These are phyloP conservation scores for Fusarium albidum DNA, from an alignment of 2,329 filamentous ascomycete genomes.

Conservation along the genomic window DNA sequence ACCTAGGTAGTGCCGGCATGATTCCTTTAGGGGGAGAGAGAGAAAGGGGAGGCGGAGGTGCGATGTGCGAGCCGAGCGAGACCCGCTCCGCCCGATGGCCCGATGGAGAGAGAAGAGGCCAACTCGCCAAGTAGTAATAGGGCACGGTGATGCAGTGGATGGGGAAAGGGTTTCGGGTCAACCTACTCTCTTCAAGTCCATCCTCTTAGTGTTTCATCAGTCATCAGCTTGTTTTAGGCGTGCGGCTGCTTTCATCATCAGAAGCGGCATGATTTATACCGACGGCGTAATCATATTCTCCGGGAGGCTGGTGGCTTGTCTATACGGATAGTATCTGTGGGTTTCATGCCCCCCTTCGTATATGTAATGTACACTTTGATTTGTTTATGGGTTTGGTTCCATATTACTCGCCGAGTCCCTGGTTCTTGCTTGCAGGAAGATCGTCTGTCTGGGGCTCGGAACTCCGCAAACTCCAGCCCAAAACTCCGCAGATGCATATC, in stretches of 20 bases:
- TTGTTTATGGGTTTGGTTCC: background rate
- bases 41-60: background rate
- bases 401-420: background rate
- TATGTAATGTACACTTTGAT: too few relatives aligned
- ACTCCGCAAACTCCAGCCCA: background rate
- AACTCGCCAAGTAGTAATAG: too few relatives aligned
- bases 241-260: background rate
- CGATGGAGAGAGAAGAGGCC: slow-evolving; percentile 3
- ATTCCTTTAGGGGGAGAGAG: too few relatives aligned
- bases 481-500: background rate
- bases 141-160: too few relatives aligned
- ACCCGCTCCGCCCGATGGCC: slow-evolving; percentile 21
- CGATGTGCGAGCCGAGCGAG: slow-evolving; percentile 2
- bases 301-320: slow-evolving; percentile 6
- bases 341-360: too few relatives aligned
- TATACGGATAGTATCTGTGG: too few relatives aligned
- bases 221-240: background rate
- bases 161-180: slow-evolving; percentile 1
- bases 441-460: background rate
- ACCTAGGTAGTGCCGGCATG: background rate
- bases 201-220: background rate
- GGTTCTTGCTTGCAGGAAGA: too few relatives aligned
- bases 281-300: slow-evolving; percentile 32
- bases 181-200: background rate
- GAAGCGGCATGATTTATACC: slow-evolving; percentile 13